Percentiles rank a stretch among this genome's conserved stretches.
These are phyloP conservation scores for Penicillium waksmanii DNA, from an alignment of 495 filamentous ascomycete genomes.

Conservation along the genomic window DNA sequence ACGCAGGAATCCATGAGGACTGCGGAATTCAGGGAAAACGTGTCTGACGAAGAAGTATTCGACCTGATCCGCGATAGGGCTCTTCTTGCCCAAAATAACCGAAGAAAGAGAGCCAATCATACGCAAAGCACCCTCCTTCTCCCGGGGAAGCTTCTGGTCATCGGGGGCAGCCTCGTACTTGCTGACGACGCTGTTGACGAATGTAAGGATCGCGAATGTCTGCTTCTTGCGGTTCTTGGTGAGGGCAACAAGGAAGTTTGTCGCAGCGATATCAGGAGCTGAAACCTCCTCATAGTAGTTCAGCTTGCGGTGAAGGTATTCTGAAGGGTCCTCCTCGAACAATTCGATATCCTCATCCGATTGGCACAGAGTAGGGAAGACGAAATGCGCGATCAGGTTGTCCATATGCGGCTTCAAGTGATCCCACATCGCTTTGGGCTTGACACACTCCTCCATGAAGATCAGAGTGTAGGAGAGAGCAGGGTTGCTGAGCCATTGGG, in stretches of 20 bases:
- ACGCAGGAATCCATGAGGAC: slow-evolving; percentile 88
- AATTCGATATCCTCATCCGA: slow-evolving; percentile 91
- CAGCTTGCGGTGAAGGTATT: slow-evolving; percentile 94
- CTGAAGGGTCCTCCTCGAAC: slow-evolving; percentile 90
- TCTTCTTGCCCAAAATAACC: slow-evolving; percentile 96
- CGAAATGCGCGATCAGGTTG: slow-evolving; percentile 85
- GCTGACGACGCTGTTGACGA: slow-evolving; percentile 92
- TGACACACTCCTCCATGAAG: slow-evolving; percentile 96
- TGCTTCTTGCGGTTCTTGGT: slow-evolving; percentile 95
- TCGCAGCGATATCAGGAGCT: slow-evolving; percentile 92
- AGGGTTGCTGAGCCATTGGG: slow-evolving; percentile 91
- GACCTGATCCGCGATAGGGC: slow-evolving; percentile 96
- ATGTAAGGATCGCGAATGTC: slow-evolving; percentile 89
- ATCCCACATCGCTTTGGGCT: slow-evolving; percentile 95
- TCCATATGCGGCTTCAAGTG: slow-evolving; percentile 91
- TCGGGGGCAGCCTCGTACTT: slow-evolving; percentile 83
- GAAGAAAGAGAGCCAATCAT: slow-evolving; percentile 97
- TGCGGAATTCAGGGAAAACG: slow-evolving; percentile 97
- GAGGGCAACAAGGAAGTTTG: slow-evolving; percentile 91
- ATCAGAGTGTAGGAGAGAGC: slow-evolving; percentile 89
- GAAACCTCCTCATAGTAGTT: slow-evolving; percentile 99
- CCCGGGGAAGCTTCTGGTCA: slow-evolving; percentile 84
- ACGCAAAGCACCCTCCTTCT: slow-evolving; percentile 93
- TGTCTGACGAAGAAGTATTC: slow-evolving; percentile 98
- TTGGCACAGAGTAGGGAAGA: slow-evolving; percentile 94